Evolutionary conservation across 225 moss, liverwort and hornwort species (phyloP).

Genomic region (Sphagnum contortum): DNA sequence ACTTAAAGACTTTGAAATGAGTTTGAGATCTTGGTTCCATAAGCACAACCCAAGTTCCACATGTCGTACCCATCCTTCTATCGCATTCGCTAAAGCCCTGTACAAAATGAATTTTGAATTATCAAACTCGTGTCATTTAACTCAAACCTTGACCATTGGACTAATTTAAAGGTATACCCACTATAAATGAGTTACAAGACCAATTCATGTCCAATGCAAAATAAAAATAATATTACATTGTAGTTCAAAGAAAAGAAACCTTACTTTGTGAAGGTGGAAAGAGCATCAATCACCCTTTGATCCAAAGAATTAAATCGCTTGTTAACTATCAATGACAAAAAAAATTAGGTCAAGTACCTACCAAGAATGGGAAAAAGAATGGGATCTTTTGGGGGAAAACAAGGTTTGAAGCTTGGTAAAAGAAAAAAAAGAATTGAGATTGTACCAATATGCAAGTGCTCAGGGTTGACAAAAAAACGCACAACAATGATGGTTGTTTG

Average conservation of each 20-base stretch:
- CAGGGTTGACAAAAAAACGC: constrained; percentile 14
- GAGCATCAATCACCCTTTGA: constrained; percentile 26
- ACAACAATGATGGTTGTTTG: constrained; percentile 16
- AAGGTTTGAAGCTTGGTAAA: not conserved
- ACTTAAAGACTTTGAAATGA: constrained; percentile 44
- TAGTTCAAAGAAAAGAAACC: not conserved
- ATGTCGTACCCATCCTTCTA: constrained; percentile 57
- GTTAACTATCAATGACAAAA: constrained; percentile 20
- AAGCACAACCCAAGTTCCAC: constrained; percentile 60
- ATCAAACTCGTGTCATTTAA: too few species aligned
- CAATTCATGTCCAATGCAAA: not conserved
- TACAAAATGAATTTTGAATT: constrained; percentile 4
- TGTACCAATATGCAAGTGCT: constrained; percentile 17
- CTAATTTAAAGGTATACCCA: not conserved
- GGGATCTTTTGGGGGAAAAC: too few species aligned
- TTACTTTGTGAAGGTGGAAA: constrained; percentile 42
- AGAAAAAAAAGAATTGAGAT: not conserved
- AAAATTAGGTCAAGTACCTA: not conserved
- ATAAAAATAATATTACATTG: not conserved
- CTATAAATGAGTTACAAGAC: not conserved
- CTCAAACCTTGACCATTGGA: not conserved
- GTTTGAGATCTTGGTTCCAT: constrained; percentile 56
- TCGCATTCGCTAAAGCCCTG: constrained; percentile 49
- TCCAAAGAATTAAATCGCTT: constrained; percentile 48
- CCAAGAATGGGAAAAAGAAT: not conserved